Evolutionary conservation across 495 filamentous ascomycete genomes (phyloP), one percentile per base, ranked within the genome.

Genomic region (Penicillium simplicissimum): DNA sequence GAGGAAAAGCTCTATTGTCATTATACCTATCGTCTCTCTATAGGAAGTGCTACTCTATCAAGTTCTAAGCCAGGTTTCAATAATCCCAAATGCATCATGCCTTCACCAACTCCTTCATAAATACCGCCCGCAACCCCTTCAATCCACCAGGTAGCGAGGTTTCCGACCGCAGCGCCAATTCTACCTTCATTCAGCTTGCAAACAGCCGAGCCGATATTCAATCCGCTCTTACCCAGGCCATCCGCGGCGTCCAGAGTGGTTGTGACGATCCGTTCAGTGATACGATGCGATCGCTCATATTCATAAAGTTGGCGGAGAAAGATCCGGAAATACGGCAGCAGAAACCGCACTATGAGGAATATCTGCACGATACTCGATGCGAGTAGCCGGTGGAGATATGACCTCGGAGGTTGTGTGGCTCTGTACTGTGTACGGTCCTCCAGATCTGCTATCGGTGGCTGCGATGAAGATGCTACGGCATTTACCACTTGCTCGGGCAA

Each of bases 81-180:
- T 25, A 76, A 58, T 10, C 79, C 82, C 52, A 84, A 60, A 52
- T 83, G 75, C 35, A 69, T 63, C 71, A 90, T 76, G 5, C 86
- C 87, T 63, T 88, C 83, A 1, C 81, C 81, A 43, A 89, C 76
- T 0, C 87, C 87, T 52, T 90, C 87, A 65, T 86, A 83, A 36
- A 90, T 75, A 14, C 87, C 87, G 15, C 83, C 85, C 3, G 81
- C 81, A 43, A 89, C 73, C 14, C 82, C 81, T 62, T 85, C 82
- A 21, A 87, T 63, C 75, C 84, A 81, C 85, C 85, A 88, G 4
- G 71, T 63, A 1, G 78, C 77, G 13, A 83, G 49, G 5, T 81
- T 80, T 42, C 78, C 78, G 28, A 87, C 63, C 2, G 74, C 75
- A 61, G 81, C 70, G 7, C 84, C 84, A 19, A 88, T 63, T 52